Evolutionary conservation across 805 yeast species (phyloP).

Genomic region (Sporopachydermia lactativora): DNA sequence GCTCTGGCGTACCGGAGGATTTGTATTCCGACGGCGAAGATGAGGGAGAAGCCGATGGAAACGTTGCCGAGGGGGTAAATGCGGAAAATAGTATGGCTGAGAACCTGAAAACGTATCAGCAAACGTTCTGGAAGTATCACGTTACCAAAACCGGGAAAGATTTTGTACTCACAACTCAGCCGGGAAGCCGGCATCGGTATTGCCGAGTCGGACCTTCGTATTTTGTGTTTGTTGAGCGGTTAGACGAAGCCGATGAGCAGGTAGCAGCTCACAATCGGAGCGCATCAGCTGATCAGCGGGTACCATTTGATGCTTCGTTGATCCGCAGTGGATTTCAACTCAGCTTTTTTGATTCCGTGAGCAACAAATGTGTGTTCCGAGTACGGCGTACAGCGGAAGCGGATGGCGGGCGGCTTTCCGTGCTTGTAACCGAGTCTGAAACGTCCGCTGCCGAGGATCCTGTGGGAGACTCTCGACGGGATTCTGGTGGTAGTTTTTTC

Average conservation of each 20-base stretch:
- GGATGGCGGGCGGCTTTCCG: background rate
- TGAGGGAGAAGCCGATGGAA: too few relatives aligned
- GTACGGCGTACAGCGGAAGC: background rate
- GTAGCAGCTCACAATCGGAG: background rate
- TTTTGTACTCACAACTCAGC: slow-evolving; percentile 1
- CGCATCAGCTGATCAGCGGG: background rate
- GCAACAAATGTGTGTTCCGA: background rate
- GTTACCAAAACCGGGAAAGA: slow-evolving; percentile 1
- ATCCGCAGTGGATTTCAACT: background rate
- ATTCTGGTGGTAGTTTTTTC: too few relatives aligned
- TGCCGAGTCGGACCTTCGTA: slow-evolving; percentile 3
- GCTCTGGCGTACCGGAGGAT: too few relatives aligned
- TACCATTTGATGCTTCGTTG: background rate
- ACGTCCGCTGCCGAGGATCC: too few relatives aligned
- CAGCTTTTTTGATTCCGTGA: background rate
- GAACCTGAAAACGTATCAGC: slow-evolving; percentile 1
- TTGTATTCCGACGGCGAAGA: too few relatives aligned
- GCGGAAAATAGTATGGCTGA: too few relatives aligned
- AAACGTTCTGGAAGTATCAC: slow-evolving; percentile 4
- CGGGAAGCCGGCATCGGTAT: background rate
- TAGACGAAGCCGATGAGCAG: background rate
- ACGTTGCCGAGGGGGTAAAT: too few relatives aligned
- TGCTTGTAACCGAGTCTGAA: background rate
- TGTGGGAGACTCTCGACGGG: too few relatives aligned
- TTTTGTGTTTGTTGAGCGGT: background rate